These are phyloP conservation scores for Gossypium aridum DNA, from an alignment of 441 rosid species.

Conservation along the genomic window DNA sequence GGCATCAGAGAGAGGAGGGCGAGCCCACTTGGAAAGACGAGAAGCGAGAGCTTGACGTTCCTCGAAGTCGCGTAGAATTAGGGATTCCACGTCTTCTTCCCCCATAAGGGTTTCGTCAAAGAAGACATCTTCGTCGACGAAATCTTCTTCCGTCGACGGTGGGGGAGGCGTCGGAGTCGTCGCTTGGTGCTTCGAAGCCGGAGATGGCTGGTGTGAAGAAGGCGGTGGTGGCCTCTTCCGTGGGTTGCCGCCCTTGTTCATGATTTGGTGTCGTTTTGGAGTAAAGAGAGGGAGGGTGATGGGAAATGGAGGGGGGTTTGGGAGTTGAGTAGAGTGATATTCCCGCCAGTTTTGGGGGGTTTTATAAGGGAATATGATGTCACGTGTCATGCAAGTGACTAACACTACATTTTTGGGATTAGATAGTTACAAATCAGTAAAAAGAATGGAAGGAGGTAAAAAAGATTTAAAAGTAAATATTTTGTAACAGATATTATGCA, in stretches of 20 bases:
- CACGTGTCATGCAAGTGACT: slow-evolving; percentile 3
- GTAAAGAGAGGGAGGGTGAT: background rate
- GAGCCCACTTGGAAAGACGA: slow-evolving; percentile 66
- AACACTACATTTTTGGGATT: background rate
- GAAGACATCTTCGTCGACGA: slow-evolving; percentile 77
- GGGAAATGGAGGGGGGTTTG: background rate
- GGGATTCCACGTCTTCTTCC: slow-evolving; percentile 57
- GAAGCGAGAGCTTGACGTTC: slow-evolving; percentile 63
- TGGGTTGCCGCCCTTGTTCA: slow-evolving; percentile 34
- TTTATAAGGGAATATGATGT: background rate
- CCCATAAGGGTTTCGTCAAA: slow-evolving; percentile 64
- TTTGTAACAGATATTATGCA: too few species aligned
- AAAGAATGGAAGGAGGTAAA: too few species aligned
- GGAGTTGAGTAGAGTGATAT: background rate
- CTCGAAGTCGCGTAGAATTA: slow-evolving; percentile 63
- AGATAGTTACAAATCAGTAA: too few species aligned
- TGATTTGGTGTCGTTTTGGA: slow-evolving; percentile 5
- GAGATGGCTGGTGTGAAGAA: slow-evolving; percentile 25
- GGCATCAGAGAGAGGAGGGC: slow-evolving; percentile 55
- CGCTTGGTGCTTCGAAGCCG: slow-evolving; percentile 50
- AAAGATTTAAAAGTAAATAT: too few species aligned
- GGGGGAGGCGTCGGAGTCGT: slow-evolving; percentile 12
- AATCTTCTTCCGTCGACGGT: slow-evolving; percentile 54
- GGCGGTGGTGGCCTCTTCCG: slow-evolving; percentile 68
- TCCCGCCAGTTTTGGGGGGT: slow-evolving; percentile 36